These are phyloP conservation scores for Silene coronaria DNA, from an alignment of 179 eudicot species.

Conservation along the genomic window DNA sequence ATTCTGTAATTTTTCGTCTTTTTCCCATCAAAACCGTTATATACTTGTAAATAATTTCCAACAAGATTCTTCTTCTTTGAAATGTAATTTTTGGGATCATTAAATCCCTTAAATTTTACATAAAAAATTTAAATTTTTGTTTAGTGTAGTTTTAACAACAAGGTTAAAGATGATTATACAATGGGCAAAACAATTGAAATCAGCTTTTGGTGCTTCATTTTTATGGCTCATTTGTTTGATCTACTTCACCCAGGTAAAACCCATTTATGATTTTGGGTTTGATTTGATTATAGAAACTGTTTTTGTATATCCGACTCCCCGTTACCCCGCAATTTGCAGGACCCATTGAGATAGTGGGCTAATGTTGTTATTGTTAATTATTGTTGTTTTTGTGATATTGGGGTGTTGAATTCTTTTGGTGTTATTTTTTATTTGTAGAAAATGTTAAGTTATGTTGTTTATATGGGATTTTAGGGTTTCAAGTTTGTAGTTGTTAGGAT, in stretches of 20 bases:
- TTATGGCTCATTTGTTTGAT: constrained; percentile 86
- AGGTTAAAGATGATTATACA: constrained; percentile 35
- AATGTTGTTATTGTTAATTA: neutral
- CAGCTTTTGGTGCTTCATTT: constrained; percentile 77
- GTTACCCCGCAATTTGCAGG: neutral
- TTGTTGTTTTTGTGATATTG: neutral
- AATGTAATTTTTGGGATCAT: no score
- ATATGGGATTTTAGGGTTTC: constrained; percentile 10
- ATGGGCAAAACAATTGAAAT: constrained; percentile 56
- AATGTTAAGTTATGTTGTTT: neutral
- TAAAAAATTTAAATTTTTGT: neutral
- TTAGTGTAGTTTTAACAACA: neutral
- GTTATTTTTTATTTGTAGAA: neutral
- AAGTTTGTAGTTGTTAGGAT: neutral
- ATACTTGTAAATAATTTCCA: neutral
- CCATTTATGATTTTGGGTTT: constrained; percentile 2
- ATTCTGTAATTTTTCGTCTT: neutral
- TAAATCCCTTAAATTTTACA: neutral
- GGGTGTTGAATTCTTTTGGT: neutral
- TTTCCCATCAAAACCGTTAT: constrained; percentile 11
- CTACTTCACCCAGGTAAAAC: constrained; percentile 78
- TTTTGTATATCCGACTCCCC: neutral
- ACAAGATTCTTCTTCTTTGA: neutral
- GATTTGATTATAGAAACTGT: neutral
- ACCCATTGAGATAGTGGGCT: neutral